Conservation (phyloP, 805 yeast genomes). For the Hagleromyces aurorensis region DNA sequence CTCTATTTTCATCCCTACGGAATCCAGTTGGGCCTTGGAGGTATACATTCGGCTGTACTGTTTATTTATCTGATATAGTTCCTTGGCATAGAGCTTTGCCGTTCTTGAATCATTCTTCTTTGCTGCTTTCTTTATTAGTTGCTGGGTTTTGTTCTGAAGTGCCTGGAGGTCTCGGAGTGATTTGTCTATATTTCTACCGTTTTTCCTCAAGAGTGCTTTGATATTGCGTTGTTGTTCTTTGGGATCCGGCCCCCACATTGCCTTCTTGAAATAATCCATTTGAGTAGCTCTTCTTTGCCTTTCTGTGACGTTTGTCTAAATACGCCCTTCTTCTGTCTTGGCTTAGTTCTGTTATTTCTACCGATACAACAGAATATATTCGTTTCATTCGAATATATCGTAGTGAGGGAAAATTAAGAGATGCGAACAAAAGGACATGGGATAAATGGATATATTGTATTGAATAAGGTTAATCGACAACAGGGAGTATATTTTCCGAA, state of each 20-base stretch:
- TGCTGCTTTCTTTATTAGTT: conserved; percentile 64
- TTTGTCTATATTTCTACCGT: conserved; percentile 76
- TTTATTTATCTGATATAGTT: conserved; percentile 61
- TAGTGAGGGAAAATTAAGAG: no score
- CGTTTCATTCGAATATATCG: no score
- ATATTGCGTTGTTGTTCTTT: conserved; percentile 76
- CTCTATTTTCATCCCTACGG: conserved; percentile 80
- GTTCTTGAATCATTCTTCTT: conserved; percentile 68
- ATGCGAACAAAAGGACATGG: no score
- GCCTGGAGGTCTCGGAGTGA: conserved; percentile 47
- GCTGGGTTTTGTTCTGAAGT: conserved; percentile 70
- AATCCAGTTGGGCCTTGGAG: conserved; percentile 78
- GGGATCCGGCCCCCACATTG: conserved; percentile 96
- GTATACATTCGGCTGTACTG: conserved; percentile 68
- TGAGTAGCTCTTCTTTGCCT: background rate
- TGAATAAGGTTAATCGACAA: no score
- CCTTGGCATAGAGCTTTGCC: conserved; percentile 76
- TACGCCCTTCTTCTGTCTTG: no score
- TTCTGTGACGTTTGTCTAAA: no score
- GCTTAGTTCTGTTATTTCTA: no score
- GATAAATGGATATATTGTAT: no score
- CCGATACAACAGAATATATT: no score
- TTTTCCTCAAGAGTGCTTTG: conserved; percentile 71
- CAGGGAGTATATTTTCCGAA: no score
- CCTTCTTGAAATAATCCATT: conserved; percentile 81